phyloP scores from a whole-genome alignment of 2,329 filamentous ascomycete species.

The Alternaria sp. region DNA sequence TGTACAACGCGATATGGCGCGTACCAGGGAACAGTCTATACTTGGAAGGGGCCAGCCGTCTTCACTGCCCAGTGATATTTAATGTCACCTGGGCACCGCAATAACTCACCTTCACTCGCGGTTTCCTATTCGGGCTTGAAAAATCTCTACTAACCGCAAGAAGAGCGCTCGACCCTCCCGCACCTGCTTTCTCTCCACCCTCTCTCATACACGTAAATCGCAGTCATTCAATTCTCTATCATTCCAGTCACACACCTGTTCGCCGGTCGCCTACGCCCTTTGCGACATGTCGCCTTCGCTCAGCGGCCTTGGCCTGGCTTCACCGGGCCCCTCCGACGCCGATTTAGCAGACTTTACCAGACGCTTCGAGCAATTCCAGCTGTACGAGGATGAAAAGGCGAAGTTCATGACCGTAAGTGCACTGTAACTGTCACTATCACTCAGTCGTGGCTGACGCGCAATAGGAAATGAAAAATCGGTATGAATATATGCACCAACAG shows the following conservation, averaged over 20 bases:
- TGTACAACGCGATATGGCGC: background rate
- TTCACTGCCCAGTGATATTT: constrained; percentile 1
- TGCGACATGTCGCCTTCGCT: constrained; percentile 21
- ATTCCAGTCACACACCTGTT: background rate
- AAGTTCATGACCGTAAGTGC: constrained; percentile 40
- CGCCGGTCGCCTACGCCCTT: background rate
- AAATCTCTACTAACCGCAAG: background rate
- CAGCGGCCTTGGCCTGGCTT: constrained; percentile 8
- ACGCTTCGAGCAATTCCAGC: constrained; percentile 41
- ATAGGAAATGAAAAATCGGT: constrained; percentile 51
- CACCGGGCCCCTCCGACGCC: background rate
- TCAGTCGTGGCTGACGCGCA: background rate
- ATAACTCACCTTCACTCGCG: constrained; percentile 17
- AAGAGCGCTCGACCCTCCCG: background rate
- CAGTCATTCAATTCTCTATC: background rate
- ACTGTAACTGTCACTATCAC: background rate
- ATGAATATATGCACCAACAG: constrained; percentile 45
- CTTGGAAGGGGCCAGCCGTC: background rate
- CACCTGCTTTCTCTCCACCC: background rate
- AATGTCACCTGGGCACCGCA: background rate
- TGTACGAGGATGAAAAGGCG: constrained; percentile 39
- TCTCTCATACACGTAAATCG: background rate
- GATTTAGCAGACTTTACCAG: constrained; percentile 29
- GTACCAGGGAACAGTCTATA: background rate
- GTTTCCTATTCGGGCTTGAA: constrained; percentile 5